Evolutionary conservation across 108 stramenopile genomes (phyloP).

Genomic region (Cyclotella distinguenda): DNA sequence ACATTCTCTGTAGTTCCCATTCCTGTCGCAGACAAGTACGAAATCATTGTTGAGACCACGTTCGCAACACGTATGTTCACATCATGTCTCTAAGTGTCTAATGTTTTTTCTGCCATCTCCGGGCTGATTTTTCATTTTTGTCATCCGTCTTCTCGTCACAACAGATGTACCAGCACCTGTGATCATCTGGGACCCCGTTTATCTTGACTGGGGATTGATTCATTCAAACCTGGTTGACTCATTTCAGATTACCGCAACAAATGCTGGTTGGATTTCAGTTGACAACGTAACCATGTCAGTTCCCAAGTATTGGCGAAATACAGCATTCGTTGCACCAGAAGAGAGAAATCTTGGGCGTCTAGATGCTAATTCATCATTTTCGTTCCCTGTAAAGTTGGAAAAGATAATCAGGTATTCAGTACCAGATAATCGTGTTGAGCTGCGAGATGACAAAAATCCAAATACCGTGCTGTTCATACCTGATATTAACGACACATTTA

Average conservation of each 20-base stretch:
- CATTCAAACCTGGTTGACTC: constrained; percentile 8
- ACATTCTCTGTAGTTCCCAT: constrained; percentile 22
- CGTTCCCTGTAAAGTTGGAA: constrained; percentile 16
- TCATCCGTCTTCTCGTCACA: not conserved
- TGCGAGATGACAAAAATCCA: constrained; percentile 18
- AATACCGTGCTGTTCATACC: constrained; percentile 25
- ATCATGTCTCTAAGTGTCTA: not conserved
- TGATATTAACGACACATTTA: constrained; percentile 6
- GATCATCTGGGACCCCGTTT: constrained; percentile 23
- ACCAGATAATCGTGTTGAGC: constrained; percentile 22
- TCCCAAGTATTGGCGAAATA: constrained; percentile 14
- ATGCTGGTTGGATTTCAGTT: constrained; percentile 24
- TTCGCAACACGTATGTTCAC: constrained; percentile 21
- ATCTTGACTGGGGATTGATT: constrained; percentile 17
- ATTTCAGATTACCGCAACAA: constrained; percentile 26
- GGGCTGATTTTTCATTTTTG: not conserved
- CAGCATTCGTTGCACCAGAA: constrained; percentile 21
- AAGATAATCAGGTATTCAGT: constrained; percentile 24
- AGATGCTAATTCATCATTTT: constrained; percentile 25
- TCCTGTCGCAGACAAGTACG: constrained; percentile 23
- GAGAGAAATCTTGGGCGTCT: constrained; percentile 19
- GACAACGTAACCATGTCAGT: constrained; percentile 20
- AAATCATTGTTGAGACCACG: constrained; percentile 39
- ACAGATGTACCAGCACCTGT: constrained; percentile 28
- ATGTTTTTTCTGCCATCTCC: too few relatives aligned